These are phyloP conservation scores for Purpureocillium takamizusanense DNA, from an alignment of 2,329 filamentous ascomycete species.

Conservation along the genomic window DNA sequence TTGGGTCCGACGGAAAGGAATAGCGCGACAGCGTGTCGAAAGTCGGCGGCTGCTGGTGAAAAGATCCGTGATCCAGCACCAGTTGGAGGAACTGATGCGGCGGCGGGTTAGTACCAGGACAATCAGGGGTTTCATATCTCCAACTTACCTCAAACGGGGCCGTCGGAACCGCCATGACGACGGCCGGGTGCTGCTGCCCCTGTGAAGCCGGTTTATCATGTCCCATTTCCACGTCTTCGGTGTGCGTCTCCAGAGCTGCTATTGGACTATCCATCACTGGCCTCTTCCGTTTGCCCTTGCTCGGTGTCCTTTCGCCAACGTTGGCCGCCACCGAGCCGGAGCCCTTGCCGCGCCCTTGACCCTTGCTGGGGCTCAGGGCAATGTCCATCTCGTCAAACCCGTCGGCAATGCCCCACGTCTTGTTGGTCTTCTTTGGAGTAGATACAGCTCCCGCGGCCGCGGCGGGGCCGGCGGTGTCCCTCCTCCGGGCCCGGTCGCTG, in stretches of 20 bases:
- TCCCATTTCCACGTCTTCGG: slow-evolving; percentile 29
- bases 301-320: slow-evolving; percentile 50
- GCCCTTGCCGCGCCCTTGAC: slow-evolving; percentile 29
- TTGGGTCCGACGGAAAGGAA: slow-evolving; percentile 53
- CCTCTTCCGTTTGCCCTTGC: slow-evolving; percentile 62
- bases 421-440: slow-evolving; percentile 53
- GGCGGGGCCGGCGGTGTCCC: slow-evolving; percentile 22
- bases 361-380: slow-evolving; percentile 43
- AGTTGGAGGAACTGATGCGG: slow-evolving; percentile 48
- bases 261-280: slow-evolving; percentile 57
- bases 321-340: slow-evolving; percentile 33
- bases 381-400: slow-evolving; percentile 66
- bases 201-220: slow-evolving; percentile 15
- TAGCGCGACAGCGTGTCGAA: slow-evolving; percentile 60
- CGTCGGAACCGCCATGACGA: slow-evolving; percentile 14
- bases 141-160: slow-evolving; percentile 35
- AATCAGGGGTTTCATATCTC: no score
- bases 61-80: slow-evolving; percentile 52
- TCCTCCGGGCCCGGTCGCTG: slow-evolving; percentile 36
- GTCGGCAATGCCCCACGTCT: slow-evolving; percentile 54
- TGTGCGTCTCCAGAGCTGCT: slow-evolving; percentile 46
- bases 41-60: slow-evolving; percentile 47
- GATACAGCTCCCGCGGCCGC: slow-evolving; percentile 17
- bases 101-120: background rate
- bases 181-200: slow-evolving; percentile 9